phyloP scores from a whole-genome alignment of 169 alveolate species.

The Plasmodium vivax region DNA sequence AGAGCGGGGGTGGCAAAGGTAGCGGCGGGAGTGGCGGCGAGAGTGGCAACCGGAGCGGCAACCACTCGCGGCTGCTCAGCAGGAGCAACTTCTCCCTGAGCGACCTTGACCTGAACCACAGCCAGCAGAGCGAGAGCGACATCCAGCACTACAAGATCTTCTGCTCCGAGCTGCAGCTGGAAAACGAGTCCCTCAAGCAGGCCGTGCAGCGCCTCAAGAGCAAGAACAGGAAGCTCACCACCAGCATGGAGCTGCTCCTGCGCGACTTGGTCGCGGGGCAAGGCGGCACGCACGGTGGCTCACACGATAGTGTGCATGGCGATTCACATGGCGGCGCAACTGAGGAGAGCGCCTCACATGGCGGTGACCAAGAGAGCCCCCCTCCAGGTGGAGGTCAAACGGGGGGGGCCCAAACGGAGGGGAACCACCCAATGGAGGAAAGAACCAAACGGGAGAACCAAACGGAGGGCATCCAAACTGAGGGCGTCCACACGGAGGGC shows the following conservation, averaged over 20 bases:
- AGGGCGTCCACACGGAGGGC: not conserved
- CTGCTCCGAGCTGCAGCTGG: conserved; percentile 40
- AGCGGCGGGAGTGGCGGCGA: too few species aligned
- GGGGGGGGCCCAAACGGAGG: not conserved
- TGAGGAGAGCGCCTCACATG: not conserved
- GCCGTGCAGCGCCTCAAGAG: conserved; percentile 3
- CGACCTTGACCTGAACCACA: conserved; percentile 27
- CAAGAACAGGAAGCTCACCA: conserved; percentile 33
- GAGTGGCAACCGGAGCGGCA: not conserved
- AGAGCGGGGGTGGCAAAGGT: too few species aligned
- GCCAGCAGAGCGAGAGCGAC: conserved; percentile 26
- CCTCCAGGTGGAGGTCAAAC: not conserved
- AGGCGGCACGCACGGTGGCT: too few species aligned
- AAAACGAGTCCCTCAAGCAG: conserved; percentile 26
- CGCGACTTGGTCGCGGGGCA: conserved; percentile 21
- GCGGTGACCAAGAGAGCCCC: not conserved
- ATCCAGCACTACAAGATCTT: conserved; percentile 25
- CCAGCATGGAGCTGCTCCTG: conserved; percentile 33
- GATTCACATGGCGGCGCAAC: too few species aligned
- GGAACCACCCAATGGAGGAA: not conserved
- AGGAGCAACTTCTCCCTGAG: conserved; percentile 42
- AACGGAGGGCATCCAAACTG: not conserved
- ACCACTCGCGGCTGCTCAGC: not conserved
- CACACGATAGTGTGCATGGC: too few species aligned
- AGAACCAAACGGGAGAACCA: not conserved